phyloP scores from a whole-genome alignment of 495 filamentous ascomycete genomes.

The Daldinia vernicosa region DNA sequence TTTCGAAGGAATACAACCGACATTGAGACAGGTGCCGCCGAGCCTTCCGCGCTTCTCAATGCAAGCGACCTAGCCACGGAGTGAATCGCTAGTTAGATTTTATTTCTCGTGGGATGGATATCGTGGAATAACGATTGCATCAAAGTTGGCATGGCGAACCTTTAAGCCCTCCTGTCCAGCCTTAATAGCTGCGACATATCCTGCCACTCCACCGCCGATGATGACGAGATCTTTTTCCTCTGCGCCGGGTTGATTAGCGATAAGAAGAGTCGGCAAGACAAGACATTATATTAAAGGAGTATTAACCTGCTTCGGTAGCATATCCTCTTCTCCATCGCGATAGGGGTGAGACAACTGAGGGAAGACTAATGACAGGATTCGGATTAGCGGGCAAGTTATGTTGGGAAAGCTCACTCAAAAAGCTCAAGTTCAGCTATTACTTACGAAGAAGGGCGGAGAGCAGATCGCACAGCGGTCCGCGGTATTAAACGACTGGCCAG shows the following conservation, averaged over 20 bases:
- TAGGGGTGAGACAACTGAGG: slow-evolving; percentile 64
- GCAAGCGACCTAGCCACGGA: slow-evolving; percentile 78
- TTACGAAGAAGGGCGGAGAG: slow-evolving; percentile 65
- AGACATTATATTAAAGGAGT: slow-evolving; percentile 4
- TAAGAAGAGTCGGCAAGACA: background rate
- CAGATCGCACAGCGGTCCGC: slow-evolving; percentile 71
- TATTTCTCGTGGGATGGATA: background rate
- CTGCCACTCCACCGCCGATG: slow-evolving; percentile 96
- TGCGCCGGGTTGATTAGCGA: slow-evolving; percentile 52
- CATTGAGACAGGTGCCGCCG: slow-evolving; percentile 97
- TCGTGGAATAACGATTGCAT: slow-evolving; percentile 5
- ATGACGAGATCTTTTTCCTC: slow-evolving; percentile 92
- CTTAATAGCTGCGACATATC: slow-evolving; percentile 99
- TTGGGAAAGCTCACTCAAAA: background rate
- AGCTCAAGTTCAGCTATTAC: slow-evolving; percentile 40
- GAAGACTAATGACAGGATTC: slow-evolving; percentile 55
- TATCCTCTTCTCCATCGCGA: slow-evolving; percentile 74
- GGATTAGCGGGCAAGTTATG: slow-evolving; percentile 47
- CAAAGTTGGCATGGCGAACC: slow-evolving; percentile 60
- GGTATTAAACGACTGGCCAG: slow-evolving; percentile 75
- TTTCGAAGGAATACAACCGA: slow-evolving; percentile 99
- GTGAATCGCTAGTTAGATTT: slow-evolving; percentile 30
- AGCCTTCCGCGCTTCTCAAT: slow-evolving; percentile 97
- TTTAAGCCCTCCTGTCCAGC: slow-evolving; percentile 97
- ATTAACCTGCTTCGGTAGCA: slow-evolving; percentile 81